Evolutionary conservation across 176 grass and related monocot genomes (phyloP), one percentile per base, ranked within the genome.

Genomic region (Tuctoria greenei): DNA sequence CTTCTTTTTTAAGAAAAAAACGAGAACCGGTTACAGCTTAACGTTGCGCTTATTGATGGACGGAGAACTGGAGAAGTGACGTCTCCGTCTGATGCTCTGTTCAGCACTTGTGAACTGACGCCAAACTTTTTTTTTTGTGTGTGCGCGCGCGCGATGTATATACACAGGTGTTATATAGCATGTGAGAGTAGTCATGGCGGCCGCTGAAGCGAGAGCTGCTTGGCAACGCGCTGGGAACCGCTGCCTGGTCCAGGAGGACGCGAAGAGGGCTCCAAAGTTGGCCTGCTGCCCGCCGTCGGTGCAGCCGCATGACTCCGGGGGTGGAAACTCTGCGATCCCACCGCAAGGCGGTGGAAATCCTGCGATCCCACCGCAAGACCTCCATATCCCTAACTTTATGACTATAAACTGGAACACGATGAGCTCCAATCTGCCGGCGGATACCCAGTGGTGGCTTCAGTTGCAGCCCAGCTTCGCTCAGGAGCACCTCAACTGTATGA

Each of bases 221-320:
- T 99, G 92, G 96, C 96, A 99, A 80, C 96, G 89, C 6, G 82
- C 95, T 6, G 87, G 80, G 17, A 99, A 99, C 64, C 92, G 96
- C 18, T 95, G 82, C 82, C 18, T 95, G 26, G 87, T 95, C 70
- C 96, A 95, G 71, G 96, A 99, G 69, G 96, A 99, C 34, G 92
- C 92, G 27, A 99, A 99, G 80, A 77, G 95, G 61, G 92, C 92
- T 61, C 95, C 92, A 9, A 95, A 95, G 55, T 35, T 99, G 14
- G 79, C 87, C 11, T 92, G 88, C 50, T 89, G 90, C 21, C 67
- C 84, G 0, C 78, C 69, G 27, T 65, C 89, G 7, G 43, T 58
- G 25, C 72, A 86, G 24, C 80, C 74, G 58, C 56, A 85, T 16
- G 79, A 91, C 27, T 27, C 63, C 10, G 51, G 61, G 61, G 39